Percentiles rank a stretch among this genome's conserved stretches.
These are phyloP conservation scores for Aspergillus egyptiacus DNA, from an alignment of 495 filamentous ascomycete genomes.

Conservation along the genomic window DNA sequence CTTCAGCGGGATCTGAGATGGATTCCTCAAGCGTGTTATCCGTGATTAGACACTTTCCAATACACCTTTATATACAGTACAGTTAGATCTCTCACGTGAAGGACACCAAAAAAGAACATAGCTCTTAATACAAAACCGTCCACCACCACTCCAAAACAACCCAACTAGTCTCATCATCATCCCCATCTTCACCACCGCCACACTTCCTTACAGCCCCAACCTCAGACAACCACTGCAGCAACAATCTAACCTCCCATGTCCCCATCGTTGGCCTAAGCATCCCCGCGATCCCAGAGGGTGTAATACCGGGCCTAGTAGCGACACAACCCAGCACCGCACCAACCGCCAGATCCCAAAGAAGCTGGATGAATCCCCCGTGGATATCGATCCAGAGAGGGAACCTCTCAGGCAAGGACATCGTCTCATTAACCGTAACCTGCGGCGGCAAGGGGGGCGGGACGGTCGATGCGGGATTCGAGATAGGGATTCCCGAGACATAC, in stretches of 20 bases:
- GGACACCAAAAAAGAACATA: too few species aligned
- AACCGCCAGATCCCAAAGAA: slow-evolving; percentile 61
- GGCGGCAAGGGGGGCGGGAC: slow-evolving; percentile 26
- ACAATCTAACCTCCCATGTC: slow-evolving; percentile 58
- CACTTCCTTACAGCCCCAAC: slow-evolving; percentile 39
- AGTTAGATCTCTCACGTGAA: neutral
- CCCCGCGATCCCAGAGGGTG: slow-evolving; percentile 42
- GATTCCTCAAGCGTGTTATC: too few species aligned
- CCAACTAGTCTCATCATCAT: slow-evolving; percentile 32
- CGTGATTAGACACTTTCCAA: too few species aligned
- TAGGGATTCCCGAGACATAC: slow-evolving; percentile 58
- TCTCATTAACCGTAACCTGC: neutral
- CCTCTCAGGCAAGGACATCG: slow-evolving; percentile 29
- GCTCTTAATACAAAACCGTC: slow-evolving; percentile 31
- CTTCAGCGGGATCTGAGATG: too few species aligned
- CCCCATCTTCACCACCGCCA: slow-evolving; percentile 22
- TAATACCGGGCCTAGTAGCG: slow-evolving; percentile 54
- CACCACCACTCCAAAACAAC: slow-evolving; percentile 67
- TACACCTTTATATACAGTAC: neutral
- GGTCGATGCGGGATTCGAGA: slow-evolving; percentile 23
- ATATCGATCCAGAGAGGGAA: slow-evolving; percentile 81
- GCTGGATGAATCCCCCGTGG: slow-evolving; percentile 52
- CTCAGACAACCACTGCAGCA: slow-evolving; percentile 59
- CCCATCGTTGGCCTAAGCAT: slow-evolving; percentile 57
- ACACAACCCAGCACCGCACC: slow-evolving; percentile 53